Evolutionary conservation across 2,329 filamentous ascomycete genomes (phyloP).

Genomic region (Trichoderma guizhouense): DNA sequence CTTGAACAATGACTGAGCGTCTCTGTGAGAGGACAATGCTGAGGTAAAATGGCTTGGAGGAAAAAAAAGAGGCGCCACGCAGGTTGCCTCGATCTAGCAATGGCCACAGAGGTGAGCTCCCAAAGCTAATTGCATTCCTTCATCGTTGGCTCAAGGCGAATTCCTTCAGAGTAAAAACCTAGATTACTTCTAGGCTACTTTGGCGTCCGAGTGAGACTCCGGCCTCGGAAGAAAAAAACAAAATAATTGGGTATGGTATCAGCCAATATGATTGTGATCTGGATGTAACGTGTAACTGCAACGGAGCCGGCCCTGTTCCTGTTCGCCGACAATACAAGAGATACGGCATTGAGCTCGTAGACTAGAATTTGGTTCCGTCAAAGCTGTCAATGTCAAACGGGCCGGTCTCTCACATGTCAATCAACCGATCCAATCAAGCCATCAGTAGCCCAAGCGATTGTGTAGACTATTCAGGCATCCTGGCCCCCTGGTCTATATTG

Average conservation of each 20-base stretch:
- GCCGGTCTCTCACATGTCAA: slow-evolving; percentile 3
- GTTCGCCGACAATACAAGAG: not conserved
- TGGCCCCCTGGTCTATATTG: not conserved
- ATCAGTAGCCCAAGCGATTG: not conserved
- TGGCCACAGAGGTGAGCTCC: not conserved
- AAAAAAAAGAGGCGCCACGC: not conserved
- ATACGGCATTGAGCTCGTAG: not conserved
- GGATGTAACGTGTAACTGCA: not conserved
- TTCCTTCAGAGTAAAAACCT: not conserved
- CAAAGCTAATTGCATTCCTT: not conserved
- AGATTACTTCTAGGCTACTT: not conserved
- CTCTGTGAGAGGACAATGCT: not conserved
- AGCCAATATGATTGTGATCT: not conserved
- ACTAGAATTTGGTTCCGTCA: not conserved
- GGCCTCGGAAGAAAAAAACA: not conserved
- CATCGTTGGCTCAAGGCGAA: not conserved
- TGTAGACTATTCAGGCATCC: not conserved
- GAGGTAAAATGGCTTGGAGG: not conserved
- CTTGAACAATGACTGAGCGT: not conserved
- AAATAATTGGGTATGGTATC: not conserved
- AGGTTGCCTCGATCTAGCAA: not conserved
- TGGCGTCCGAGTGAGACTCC: not conserved
- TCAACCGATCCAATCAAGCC: not conserved
- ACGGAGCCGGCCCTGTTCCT: not conserved
- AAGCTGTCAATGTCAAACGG: not conserved